Percentiles rank a stretch among this genome's conserved stretches.
Conservation (phyloP, 1,284 basidiomycete genomes). For the Ceratobasidium sp. region DNA sequence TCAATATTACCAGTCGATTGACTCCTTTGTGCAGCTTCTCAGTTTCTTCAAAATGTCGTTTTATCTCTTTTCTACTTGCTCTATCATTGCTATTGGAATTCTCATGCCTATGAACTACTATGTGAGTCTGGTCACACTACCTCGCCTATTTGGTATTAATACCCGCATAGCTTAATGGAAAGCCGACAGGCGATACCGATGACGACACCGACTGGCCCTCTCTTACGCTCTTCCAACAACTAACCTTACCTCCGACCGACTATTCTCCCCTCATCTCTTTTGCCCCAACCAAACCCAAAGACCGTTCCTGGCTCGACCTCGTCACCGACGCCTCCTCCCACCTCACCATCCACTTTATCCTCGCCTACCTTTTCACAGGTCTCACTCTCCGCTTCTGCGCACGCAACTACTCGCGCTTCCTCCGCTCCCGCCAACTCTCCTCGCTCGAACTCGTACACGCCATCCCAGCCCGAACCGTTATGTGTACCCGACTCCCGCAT, state of each 20-base stretch:
- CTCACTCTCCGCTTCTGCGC: conserved; percentile 88
- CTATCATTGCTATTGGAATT: conserved; percentile 78
- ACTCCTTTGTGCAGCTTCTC: conserved; percentile 70
- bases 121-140: conserved; percentile 59
- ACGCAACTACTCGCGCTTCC: conserved; percentile 89
- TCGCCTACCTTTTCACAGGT: conserved; percentile 92
- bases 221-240: conserved; percentile 48
- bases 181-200: conserved; percentile 64
- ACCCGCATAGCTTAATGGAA: conserved; percentile 72
- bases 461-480: conserved; percentile 91
- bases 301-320: conserved; percentile 73
- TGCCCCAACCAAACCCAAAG: conserved; percentile 48
- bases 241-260: conserved; percentile 34
- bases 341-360: conserved; percentile 86
- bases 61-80: conserved; percentile 87
- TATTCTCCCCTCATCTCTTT: conserved; percentile 9
- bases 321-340: conserved; percentile 88
- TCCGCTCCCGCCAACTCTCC: conserved; percentile 92
- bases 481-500: conserved; percentile 83
- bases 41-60: conserved; percentile 97
- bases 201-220: conserved; percentile 63
- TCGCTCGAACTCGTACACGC: conserved; percentile 94
- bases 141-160: conserved; percentile 43
- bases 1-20: conserved; percentile 15
- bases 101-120: conserved; percentile 92